A percentile compares a stretch with the other conserved stretches of the same genome.
phyloP scores from a whole-genome alignment of 345 rosid species.

The Populus euphratica region DNA sequence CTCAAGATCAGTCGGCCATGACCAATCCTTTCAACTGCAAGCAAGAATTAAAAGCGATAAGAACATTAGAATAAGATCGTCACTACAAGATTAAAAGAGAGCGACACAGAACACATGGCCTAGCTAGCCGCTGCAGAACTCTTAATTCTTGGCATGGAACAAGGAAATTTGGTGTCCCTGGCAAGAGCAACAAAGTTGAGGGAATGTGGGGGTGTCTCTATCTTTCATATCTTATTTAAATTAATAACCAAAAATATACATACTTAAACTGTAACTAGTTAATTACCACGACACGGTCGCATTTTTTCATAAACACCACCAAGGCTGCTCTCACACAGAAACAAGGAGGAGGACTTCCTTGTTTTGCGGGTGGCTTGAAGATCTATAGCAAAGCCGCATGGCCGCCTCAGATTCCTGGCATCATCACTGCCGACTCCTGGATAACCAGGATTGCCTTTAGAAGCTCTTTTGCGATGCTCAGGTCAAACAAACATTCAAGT shows the following conservation, averaged over 20 bases:
- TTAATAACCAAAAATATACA: too few relatives aligned
- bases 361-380: not conserved
- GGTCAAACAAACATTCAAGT: not conserved
- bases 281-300: too few relatives aligned
- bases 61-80: not conserved
- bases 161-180: not conserved
- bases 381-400: not conserved
- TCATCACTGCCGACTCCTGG: too few relatives aligned
- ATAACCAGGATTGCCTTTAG: too few relatives aligned
- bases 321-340: too few relatives aligned
- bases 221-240: too few relatives aligned
- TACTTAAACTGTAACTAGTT: too few relatives aligned
- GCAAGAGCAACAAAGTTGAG: not conserved
- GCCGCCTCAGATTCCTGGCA: too few relatives aligned
- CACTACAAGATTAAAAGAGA: not conserved
- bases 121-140: not conserved
- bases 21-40: not conserved
- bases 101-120: not conserved
- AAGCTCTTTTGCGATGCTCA: too few relatives aligned
- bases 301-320: too few relatives aligned
- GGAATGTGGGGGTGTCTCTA: not conserved
- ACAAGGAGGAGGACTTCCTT: not conserved
- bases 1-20: not conserved
- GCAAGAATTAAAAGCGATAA: not conserved
- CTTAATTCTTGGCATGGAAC: not conserved